phyloP scores from a whole-genome alignment of 192 early-diverging fungal species.

The Spinellus fusiger region DNA sequence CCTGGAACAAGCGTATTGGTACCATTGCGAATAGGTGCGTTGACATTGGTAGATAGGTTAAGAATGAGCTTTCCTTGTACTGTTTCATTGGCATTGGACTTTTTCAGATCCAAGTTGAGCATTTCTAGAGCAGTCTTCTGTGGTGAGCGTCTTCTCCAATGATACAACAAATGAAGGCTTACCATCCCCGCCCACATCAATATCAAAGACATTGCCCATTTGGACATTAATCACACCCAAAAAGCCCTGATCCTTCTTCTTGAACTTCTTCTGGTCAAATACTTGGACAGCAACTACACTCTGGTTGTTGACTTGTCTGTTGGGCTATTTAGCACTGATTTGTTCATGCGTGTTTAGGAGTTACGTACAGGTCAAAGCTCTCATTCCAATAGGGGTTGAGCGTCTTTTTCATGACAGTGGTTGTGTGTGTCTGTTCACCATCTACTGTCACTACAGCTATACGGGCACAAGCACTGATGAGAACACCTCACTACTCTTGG shows the following conservation, averaged over 20 bases:
- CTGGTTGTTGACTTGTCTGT: constrained; percentile 61
- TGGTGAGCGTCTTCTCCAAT: too few relatives aligned
- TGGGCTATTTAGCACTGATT: too few relatives aligned
- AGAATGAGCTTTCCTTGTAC: constrained; percentile 84
- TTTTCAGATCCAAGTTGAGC: constrained; percentile 86
- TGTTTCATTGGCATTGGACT: constrained; percentile 72
- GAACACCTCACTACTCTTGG: constrained; percentile 43
- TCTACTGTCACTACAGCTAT: constrained; percentile 93
- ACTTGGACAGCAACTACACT: constrained; percentile 90
- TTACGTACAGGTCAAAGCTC: constrained; percentile 46
- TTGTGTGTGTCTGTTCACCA: constrained; percentile 96
- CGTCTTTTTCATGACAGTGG: constrained; percentile 80
- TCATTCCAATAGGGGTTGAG: constrained; percentile 98
- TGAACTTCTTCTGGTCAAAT: constrained; percentile 97
- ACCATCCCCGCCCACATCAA: constrained; percentile 68
- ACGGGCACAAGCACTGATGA: constrained; percentile 80
- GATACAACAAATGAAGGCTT: neutral
- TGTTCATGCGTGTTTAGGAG: too few relatives aligned
- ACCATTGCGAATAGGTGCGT: constrained; percentile 37
- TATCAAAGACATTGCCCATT: constrained; percentile 76
- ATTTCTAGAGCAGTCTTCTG: constrained; percentile 50
- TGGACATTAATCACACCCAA: constrained; percentile 86
- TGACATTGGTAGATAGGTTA: constrained; percentile 61
- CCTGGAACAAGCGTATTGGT: constrained; percentile 25
- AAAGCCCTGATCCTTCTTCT: constrained; percentile 86